Evolutionary conservation across 768 basidiomycete species (phyloP).

Genomic region (Phlegmacium glaucopus): DNA sequence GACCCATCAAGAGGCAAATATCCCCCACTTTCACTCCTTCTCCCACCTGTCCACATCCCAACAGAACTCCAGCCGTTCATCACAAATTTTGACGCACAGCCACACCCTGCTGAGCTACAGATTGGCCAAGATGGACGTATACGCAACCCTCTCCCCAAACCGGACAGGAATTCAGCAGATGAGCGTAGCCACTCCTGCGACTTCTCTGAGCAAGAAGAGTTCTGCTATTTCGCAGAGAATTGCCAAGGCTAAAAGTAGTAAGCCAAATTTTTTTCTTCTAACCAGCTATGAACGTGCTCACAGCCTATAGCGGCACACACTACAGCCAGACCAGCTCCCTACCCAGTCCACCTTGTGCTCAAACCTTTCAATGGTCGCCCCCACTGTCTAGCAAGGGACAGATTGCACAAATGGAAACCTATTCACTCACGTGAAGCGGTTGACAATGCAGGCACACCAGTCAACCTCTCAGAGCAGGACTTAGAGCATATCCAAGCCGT

Average conservation of each 20-base stretch:
- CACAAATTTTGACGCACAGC: constrained; percentile 17
- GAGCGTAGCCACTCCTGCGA: no score
- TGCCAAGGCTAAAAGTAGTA: no score
- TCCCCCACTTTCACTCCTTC: constrained; percentile 12
- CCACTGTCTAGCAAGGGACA: no score
- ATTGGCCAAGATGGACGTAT: not conserved
- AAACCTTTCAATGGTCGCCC: constrained; percentile 17
- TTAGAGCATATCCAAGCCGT: not conserved
- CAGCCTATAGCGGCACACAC: not conserved
- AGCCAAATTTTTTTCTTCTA: no score
- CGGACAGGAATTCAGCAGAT: no score
- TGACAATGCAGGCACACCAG: not conserved
- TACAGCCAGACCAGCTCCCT: not conserved
- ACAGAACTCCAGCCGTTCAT: constrained; percentile 17
- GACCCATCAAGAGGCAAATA: constrained; percentile 31
- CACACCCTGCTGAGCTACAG: constrained; percentile 6
- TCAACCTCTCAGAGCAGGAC: constrained; percentile 12
- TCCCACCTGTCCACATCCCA: constrained; percentile 27
- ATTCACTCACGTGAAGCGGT: not conserved
- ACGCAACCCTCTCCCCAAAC: no score
- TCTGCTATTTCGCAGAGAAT: not conserved
- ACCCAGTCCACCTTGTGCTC: not conserved
- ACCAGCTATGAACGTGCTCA: no score
- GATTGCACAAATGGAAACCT: constrained; percentile 24
- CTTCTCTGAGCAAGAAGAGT: not conserved